phyloP scores from a whole-genome alignment of 2,329 filamentous ascomycete species.

The Aspergillus tanneri region DNA sequence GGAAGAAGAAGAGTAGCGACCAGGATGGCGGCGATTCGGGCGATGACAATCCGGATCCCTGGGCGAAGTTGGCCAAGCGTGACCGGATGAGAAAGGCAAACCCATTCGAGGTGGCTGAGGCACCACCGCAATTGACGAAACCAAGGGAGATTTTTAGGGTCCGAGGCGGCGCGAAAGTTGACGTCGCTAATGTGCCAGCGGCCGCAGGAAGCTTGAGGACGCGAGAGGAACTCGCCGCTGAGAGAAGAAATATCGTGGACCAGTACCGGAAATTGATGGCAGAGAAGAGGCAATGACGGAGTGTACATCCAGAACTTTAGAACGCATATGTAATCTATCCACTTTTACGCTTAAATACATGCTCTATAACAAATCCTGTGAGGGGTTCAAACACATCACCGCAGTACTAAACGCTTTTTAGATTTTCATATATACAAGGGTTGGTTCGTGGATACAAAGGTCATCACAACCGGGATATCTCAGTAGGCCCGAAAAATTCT shows the following conservation, averaged over 20 bases:
- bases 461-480: not conserved
- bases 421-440: conserved; percentile 12
- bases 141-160: conserved; percentile 65
- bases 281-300: conserved; percentile 42
- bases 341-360: not conserved
- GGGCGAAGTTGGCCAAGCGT: conserved; percentile 69
- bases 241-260: conserved; percentile 69
- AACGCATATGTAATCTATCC: not conserved
- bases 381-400: too few species aligned
- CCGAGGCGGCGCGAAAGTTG: conserved; percentile 62
- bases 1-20: conserved; percentile 43
- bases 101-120: conserved; percentile 60
- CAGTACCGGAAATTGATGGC: conserved; percentile 71
- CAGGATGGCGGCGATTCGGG: conserved; percentile 48
- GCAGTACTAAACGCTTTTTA: conserved; percentile 3
- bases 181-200: conserved; percentile 68
- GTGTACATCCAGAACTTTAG: not conserved
- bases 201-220: conserved; percentile 68
- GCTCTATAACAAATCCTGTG: too few species aligned
- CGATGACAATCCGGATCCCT: conserved; percentile 70
- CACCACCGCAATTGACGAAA: conserved; percentile 70
- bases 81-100: conserved; percentile 37
- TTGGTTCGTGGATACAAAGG: conserved; percentile 7
- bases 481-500: too few species aligned
- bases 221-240: conserved; percentile 69